Conservation (phyloP, 129 eudicot species). For the Escallonia herrerae region DNA sequence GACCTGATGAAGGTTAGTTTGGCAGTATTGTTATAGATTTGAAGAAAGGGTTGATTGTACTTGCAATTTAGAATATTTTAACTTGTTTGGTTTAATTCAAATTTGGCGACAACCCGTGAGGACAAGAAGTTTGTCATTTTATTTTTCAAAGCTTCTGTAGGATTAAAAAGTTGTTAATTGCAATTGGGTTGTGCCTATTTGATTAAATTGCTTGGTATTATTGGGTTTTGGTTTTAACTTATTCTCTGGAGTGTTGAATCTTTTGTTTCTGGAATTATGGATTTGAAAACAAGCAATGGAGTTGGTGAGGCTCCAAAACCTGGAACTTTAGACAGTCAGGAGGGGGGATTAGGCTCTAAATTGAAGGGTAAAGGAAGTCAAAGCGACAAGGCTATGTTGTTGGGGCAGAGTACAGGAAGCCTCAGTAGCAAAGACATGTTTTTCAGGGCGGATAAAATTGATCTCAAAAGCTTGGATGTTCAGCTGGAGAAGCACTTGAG, state of each 20-base stretch:
- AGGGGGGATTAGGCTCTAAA: slow-evolving; percentile 25
- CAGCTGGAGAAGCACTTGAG: slow-evolving; percentile 79
- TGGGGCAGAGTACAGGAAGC: slow-evolving; percentile 33
- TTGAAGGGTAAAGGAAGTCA: slow-evolving; percentile 32
- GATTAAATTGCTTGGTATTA: too few species aligned
- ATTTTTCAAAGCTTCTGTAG: too few species aligned
- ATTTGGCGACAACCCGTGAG: slow-evolving; percentile 3
- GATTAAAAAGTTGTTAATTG: too few species aligned
- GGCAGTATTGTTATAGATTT: background rate
- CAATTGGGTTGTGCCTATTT: too few species aligned
- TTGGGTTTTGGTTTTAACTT: background rate
- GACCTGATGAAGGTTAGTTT: slow-evolving; percentile 11
- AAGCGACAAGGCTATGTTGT: slow-evolving; percentile 15
- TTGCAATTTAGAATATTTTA: background rate
- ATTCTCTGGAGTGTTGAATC: background rate
- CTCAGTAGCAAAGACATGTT: slow-evolving; percentile 71
- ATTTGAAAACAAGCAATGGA: slow-evolving; percentile 34
- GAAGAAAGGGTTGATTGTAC: slow-evolving; percentile 1
- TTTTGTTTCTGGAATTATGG: slow-evolving; percentile 27
- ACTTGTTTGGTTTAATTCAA: slow-evolving; percentile 1
- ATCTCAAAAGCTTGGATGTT: slow-evolving; percentile 75
- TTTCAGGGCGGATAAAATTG: slow-evolving; percentile 84
- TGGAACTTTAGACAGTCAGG: slow-evolving; percentile 23
- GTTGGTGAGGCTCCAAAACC: slow-evolving; percentile 26
- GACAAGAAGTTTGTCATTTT: too few species aligned